Percentiles rank a stretch among this genome's conserved stretches.
These are phyloP conservation scores for Cadophora luteo-olivacea DNA, from an alignment of 2,329 filamentous ascomycete genomes.

Conservation along the genomic window DNA sequence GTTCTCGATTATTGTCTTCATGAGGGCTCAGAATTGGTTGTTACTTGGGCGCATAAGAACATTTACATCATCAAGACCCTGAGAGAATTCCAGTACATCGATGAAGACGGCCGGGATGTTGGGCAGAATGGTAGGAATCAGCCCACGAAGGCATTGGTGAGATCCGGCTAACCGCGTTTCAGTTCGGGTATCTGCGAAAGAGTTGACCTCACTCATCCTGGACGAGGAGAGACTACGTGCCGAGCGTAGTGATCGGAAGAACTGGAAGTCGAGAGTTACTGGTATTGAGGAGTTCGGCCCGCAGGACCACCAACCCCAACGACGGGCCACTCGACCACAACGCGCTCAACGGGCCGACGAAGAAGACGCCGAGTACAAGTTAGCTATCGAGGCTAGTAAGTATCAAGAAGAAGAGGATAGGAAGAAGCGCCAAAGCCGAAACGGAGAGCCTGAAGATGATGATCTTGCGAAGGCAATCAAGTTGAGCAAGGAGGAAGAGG, in stretches of 20 bases:
- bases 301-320: slow-evolving; percentile 49
- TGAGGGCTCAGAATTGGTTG: slow-evolving; percentile 93
- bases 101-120: slow-evolving; percentile 94
- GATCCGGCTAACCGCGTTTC: slow-evolving; percentile 39
- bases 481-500: slow-evolving; percentile 93
- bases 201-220: slow-evolving; percentile 87
- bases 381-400: slow-evolving; percentile 95
- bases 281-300: slow-evolving; percentile 84
- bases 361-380: slow-evolving; percentile 86
- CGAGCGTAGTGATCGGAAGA: slow-evolving; percentile 88
- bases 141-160: background rate
- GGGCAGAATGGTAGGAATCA: slow-evolving; percentile 84
- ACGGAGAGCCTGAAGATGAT: slow-evolving; percentile 70
- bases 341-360: slow-evolving; percentile 68
- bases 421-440: slow-evolving; percentile 70
- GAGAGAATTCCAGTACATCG: slow-evolving; percentile 94
- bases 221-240: slow-evolving; percentile 92
- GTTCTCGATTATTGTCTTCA: slow-evolving; percentile 98
- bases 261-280: slow-evolving; percentile 95
- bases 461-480: slow-evolving; percentile 95
- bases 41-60: slow-evolving; percentile 98
- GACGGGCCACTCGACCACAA: slow-evolving; percentile 54
- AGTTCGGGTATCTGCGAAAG: slow-evolving; percentile 97
- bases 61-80: slow-evolving; percentile 99
- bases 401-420: slow-evolving; percentile 91